phyloP scores from a whole-genome alignment of 2,329 filamentous ascomycete species.

The Colletotrichum shisoi region DNA sequence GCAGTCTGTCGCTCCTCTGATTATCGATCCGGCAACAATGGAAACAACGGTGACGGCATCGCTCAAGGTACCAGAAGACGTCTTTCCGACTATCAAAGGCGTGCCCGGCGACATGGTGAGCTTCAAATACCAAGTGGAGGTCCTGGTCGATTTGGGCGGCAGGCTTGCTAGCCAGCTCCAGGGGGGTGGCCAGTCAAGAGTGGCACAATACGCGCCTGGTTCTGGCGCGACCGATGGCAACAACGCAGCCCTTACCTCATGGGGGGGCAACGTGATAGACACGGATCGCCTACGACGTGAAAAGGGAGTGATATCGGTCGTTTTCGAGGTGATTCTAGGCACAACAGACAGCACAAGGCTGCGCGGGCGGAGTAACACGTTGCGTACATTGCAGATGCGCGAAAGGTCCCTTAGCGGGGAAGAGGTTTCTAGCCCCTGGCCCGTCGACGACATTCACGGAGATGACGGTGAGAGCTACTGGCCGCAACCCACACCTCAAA shows the following conservation, averaged over 20 bases:
- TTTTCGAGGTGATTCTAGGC: constrained; percentile 87
- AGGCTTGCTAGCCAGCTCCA: constrained; percentile 79
- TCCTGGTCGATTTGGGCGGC: constrained; percentile 90
- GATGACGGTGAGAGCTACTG: constrained; percentile 37
- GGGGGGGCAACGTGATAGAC: constrained; percentile 78
- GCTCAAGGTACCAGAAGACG: constrained; percentile 86
- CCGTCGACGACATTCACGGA: constrained; percentile 21
- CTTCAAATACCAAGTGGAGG: constrained; percentile 93
- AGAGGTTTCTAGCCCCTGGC: constrained; percentile 42
- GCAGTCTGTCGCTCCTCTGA: constrained; percentile 86
- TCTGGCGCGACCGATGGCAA: constrained; percentile 50
- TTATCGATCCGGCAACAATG: constrained; percentile 82
- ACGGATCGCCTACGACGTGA: constrained; percentile 86
- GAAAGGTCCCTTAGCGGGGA: constrained; percentile 48
- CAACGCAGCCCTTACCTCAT: constrained; percentile 59
- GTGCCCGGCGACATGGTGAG: constrained; percentile 94
- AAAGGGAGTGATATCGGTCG: constrained; percentile 87
- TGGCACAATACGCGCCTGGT: constrained; percentile 47
- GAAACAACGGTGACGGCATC: constrained; percentile 82
- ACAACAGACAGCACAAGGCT: constrained; percentile 74
- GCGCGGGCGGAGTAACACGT: constrained; percentile 38
- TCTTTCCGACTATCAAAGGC: constrained; percentile 87
- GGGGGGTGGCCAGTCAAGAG: constrained; percentile 64
- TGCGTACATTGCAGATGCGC: constrained; percentile 41
- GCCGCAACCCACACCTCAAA: constrained; percentile 28